Base-by-base conservation (phyloP, 192 early-diverging fungal genomes). In the Dissophora ornata region DNA sequence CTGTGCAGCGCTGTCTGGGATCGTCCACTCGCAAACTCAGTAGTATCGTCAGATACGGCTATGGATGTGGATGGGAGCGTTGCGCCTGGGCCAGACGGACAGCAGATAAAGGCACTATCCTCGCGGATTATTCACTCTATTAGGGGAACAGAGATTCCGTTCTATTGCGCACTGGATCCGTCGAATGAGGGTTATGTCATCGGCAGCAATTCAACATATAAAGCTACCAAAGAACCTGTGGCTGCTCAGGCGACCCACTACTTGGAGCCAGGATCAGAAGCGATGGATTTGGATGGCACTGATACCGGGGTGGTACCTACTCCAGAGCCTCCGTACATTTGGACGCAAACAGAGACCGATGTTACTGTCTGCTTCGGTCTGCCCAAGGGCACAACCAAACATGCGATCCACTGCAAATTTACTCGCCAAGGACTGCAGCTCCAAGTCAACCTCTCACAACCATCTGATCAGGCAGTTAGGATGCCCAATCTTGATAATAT, bases 271-370 rank as follows among this genome's bases (percentile, higher is more conserved):
- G 71, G 79, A 24, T 60, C 66, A 9, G 45, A 50, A 30, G 62
- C 52, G 1, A 58, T 66, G 52, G 68, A 64, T 13, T 25, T 79
- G 22, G 46, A 77, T 8, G 45, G 50, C 11, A 68, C 66, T 1
- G 63, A 48, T 55, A 34, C 57, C 4, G 69, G 50, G 12, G 36
- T 36, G 25, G 60, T 26, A 45, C 28, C 58, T 29, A 2, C 29
- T 15, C 64, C 69, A 22, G 34, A 65, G 28, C 52, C 73, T 1
- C 82, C 75, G 4, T 93, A 93, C 70, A 82, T 85, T 57, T 93
- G 92, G 92, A 88, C 75, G 3, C 92, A 93, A 41, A 86, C 88
- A 5, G 59, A 80, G 8, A 78, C 79, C 10, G 92, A 93, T 36
- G 79, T 93, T 47, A 90, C 89, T 0, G 62, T 93, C 26, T 83